These are phyloP conservation scores for Magnolia officinalis DNA, from an alignment of 164 flowering plant species.

Conservation along the genomic window DNA sequence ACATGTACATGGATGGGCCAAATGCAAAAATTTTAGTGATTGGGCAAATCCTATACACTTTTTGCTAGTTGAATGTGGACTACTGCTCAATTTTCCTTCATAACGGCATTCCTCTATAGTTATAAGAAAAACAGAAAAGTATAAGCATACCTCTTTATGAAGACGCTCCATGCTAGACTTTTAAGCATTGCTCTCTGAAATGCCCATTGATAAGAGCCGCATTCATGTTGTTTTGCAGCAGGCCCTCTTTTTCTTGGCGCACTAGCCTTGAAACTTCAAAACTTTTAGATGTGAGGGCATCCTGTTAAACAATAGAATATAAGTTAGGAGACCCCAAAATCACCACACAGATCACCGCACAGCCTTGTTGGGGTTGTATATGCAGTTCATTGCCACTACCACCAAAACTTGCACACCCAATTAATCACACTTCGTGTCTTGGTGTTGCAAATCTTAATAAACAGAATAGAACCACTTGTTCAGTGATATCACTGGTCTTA, in stretches of 20 bases:
- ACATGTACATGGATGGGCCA: too few species aligned
- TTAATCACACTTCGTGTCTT: neutral
- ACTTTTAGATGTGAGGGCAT: slow-evolving; percentile 20
- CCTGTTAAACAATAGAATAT: slow-evolving; percentile 23
- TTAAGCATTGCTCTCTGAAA: slow-evolving; percentile 36
- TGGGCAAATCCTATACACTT: too few species aligned
- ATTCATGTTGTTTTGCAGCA: neutral
- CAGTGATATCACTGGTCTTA: too few species aligned
- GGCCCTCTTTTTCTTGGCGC: slow-evolving; percentile 4
- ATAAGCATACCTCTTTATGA: slow-evolving; percentile 58
- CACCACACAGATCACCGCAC: neutral
- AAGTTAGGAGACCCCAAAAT: neutral
- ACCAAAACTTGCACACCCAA: neutral
- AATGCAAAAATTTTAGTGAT: too few species aligned
- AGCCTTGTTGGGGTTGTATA: neutral
- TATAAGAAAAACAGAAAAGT: too few species aligned
- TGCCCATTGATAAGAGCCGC: neutral
- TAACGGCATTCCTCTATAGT: too few species aligned
- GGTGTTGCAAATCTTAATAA: neutral
- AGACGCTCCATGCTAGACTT: slow-evolving; percentile 73
- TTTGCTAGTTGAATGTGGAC: too few species aligned
- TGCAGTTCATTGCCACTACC: neutral
- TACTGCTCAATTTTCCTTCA: too few species aligned
- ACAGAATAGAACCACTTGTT: neutral
- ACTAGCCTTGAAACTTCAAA: slow-evolving; percentile 10